Evolutionary conservation across 805 yeast genomes (phyloP), one percentile per base, ranked within the genome.

Genomic region (Sugiyamaella smithiae): DNA sequence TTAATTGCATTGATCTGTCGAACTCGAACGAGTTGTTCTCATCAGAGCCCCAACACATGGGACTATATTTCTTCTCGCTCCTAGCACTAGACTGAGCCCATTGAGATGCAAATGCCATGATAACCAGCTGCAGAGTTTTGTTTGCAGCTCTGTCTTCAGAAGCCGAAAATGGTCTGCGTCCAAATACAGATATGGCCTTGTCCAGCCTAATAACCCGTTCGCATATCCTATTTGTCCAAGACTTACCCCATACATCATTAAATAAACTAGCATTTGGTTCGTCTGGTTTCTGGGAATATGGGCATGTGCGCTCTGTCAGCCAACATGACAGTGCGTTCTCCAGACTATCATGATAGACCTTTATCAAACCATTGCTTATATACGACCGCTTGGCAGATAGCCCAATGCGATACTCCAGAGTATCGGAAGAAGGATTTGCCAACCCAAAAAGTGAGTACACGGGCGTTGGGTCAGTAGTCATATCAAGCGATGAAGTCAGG

Each of bases 101-200:
- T 22, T 40, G 43, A 25, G 43, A 23, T 3, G 43, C 43, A 23
- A 40, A 40, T 40, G 43, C 35, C 43, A 40, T 40, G 16, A 40
- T 40, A 11, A 16, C 19, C 4, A 25, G 8, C 20, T 40, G 43
- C 16, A 40, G 22, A 5, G 43, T 35, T 35, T 20, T 16, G 4
- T 16, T 35, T 11, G 38, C 38, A n/a, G 12, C 38, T 19, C 8
- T 35, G 22, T 35, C 22, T 35, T 35, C 38, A 4, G 38, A 16
- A 12, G 38, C 22, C 5, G 22, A n/a, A 16, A 35, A 7, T 5
- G 20, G 22, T 19, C 19, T 16, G 5, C 20, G 12, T 14, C 38
- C 38, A 35, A 35, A 35, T 14, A 14, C 19, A 4, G 19, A 12
- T 12, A 35, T 14, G 16, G 38, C 19, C 7, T 35, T 35, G 22